Evolutionary conservation across 345 rosid genomes (phyloP), one percentile per base, ranked within the genome.

Genomic region (Sonneratia caseolaris): DNA sequence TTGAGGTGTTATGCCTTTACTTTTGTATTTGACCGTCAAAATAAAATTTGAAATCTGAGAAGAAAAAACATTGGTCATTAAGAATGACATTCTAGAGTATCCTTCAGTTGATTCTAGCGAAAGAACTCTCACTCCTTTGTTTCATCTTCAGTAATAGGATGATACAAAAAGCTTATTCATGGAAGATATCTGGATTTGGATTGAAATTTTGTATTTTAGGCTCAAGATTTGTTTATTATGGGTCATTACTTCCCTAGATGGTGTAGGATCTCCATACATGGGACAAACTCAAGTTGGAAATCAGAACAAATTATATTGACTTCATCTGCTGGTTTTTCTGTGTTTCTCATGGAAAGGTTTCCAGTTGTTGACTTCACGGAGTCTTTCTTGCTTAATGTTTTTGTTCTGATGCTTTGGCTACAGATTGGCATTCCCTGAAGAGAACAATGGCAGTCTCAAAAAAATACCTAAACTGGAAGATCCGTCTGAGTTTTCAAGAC

Each of bases 401-500:
- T 21, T 56, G 7, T 9, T 51, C 45, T 16, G 32, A 48, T 78
- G 37, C 64, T 64, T 37, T 71, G 62, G 6, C 51, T 47, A 47
- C 75, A 91, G 97, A 81, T 82, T 90, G 73, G 83, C 97, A 35
- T 94, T 94, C 82, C 97, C 97, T 1, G 97, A 94, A 81, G 80
- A 81, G 72, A 84, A 90, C 74, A 90, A 84, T 75, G 79, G 69
- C 70, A 94, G 95, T 84, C 73, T 79, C 76, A 90, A 69, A 84
- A 94, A 91, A 79, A 94, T 91, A 72, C 65, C 81, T 22, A 90
- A 91, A 83, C 82, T 94, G 14, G 91, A 88, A 81, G 95, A 90
- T 82, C 88, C 95, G 72, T 84, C 85, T 71, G 83, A 80, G 72
- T 76, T 84, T 76, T 91, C 95, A 49, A 85, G 78, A 79, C 84